These are phyloP conservation scores for Chimonanthus salicifolius DNA, from an alignment of 164 flowering plant genomes.

Conservation along the genomic window DNA sequence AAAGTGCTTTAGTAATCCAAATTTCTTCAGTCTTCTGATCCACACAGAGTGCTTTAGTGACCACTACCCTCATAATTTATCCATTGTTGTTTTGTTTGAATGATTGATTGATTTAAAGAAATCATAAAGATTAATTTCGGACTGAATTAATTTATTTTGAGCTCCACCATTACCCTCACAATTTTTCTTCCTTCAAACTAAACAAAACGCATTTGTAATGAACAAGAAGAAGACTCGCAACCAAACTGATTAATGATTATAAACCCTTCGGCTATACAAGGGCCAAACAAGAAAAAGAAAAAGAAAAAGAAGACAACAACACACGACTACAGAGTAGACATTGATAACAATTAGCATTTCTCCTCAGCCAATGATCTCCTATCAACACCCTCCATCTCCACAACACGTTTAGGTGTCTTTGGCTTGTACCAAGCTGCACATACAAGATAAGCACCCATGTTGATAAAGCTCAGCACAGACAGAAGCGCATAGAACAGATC, in stretches of 20 bases:
- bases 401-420: constrained; percentile 4
- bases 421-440: constrained; percentile 64
- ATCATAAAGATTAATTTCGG: too few species aligned
- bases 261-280: too few species aligned
- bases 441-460: constrained; percentile 45
- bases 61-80: too few species aligned
- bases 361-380: constrained; percentile 21
- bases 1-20: too few species aligned
- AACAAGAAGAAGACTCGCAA: neutral
- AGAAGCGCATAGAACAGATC: constrained; percentile 68
- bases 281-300: neutral
- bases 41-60: too few species aligned
- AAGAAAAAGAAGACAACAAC: neutral
- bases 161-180: too few species aligned
- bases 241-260: neutral
- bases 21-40: too few species aligned
- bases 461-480: constrained; percentile 49
- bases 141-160: too few species aligned
- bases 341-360: constrained; percentile 16
- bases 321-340: neutral
- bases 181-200: too few species aligned
- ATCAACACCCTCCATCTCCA: constrained; percentile 27
- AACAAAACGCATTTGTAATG: too few species aligned
- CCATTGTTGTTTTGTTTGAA: too few species aligned
- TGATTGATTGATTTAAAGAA: too few species aligned